Conservation (phyloP, 2,329 filamentous ascomycete species). For the Septoria petroselini region DNA sequence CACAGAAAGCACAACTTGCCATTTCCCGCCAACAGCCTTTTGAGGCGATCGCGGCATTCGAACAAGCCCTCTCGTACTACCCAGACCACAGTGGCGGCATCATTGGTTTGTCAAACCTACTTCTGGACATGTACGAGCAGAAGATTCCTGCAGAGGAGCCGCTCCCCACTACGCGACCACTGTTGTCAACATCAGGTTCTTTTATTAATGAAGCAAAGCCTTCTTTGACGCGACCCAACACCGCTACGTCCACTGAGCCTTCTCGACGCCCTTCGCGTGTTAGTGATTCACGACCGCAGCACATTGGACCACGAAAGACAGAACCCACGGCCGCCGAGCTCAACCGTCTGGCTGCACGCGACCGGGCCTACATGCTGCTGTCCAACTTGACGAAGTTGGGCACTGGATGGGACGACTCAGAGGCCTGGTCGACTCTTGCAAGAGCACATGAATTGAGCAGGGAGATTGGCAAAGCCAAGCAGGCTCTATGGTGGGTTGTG, state of each 20-base stretch:
- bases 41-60: constrained; percentile 72
- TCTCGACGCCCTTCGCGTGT: constrained; percentile 18
- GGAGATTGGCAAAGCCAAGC: constrained; percentile 81
- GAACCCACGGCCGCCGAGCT: constrained; percentile 62
- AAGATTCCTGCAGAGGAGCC: constrained; percentile 57
- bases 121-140: constrained; percentile 79
- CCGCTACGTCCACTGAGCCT: constrained; percentile 18
- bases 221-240: constrained; percentile 21
- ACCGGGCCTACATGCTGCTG: constrained; percentile 81
- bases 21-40: constrained; percentile 62
- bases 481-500: constrained; percentile 95
- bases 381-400: constrained; percentile 81
- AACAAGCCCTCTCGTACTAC: constrained; percentile 74
- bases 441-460: constrained; percentile 84
- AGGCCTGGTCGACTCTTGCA: constrained; percentile 88
- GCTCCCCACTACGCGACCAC: constrained; percentile 37
- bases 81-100: constrained; percentile 78
- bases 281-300: constrained; percentile 17
- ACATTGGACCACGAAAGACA: constrained; percentile 15
- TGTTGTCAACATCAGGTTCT: constrained; percentile 24
- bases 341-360: constrained; percentile 82
- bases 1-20: constrained; percentile 65
- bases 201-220: constrained; percentile 26
- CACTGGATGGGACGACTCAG: constrained; percentile 82
- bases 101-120: constrained; percentile 76